A percentile compares a stretch with the other conserved stretches of the same genome.
Conservation (phyloP, 2,329 filamentous ascomycete genomes). For the Neoscytalidium dimidiatum region DNA sequence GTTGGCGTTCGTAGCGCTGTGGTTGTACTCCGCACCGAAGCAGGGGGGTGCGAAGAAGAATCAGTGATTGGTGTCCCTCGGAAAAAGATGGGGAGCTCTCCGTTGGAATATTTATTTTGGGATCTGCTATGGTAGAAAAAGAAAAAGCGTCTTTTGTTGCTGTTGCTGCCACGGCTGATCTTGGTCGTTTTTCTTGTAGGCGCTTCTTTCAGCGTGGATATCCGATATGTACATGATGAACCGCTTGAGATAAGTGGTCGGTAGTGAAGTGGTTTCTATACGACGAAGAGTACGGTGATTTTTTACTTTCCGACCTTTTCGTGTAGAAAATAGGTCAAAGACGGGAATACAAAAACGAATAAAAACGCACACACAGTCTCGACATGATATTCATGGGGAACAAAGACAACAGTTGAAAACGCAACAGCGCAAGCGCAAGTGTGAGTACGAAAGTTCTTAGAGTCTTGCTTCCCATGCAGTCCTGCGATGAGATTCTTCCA, state of each 20-base stretch:
- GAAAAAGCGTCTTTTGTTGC: neutral
- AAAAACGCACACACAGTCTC: no score
- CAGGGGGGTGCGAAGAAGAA: conserved; percentile 50
- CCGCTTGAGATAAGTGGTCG: neutral
- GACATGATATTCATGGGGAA: no score
- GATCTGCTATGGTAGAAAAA: neutral
- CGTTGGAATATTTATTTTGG: neutral
- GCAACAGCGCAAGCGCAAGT: no score
- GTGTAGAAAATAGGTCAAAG: no score
- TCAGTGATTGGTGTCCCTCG: neutral
- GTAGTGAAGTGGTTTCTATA: no score
- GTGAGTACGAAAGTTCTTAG: no score
- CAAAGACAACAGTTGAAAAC: no score
- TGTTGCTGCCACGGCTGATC: neutral
- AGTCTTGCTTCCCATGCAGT: no score
- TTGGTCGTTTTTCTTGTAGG: neutral
- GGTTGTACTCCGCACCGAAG: conserved; percentile 74
- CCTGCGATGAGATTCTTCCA: no score
- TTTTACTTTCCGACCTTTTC: no score
- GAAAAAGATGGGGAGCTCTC: neutral
- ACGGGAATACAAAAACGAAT: no score
- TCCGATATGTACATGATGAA: neutral
- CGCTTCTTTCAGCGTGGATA: neutral
- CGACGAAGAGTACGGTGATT: no score
- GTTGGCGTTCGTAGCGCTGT: conserved; percentile 80